Conservation (phyloP, 139 green algal genomes). For the Chlorella sp. region DNA sequence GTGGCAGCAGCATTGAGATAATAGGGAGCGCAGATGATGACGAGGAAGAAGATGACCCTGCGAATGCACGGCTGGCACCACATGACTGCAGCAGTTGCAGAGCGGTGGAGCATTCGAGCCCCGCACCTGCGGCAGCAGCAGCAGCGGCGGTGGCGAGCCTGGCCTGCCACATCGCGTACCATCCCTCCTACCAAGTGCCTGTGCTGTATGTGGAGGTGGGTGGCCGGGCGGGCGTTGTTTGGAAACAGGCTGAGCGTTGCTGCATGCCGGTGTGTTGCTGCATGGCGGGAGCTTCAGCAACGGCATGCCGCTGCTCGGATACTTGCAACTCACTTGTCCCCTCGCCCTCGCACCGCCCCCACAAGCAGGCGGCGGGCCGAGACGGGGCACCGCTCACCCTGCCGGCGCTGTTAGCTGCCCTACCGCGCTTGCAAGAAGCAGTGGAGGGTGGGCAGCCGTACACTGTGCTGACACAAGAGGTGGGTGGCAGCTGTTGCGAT, state of each 20-base stretch:
- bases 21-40: neutral
- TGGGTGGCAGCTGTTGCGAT: neutral
- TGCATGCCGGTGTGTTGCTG: too few relatives aligned
- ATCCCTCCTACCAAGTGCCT: slow-evolving; percentile 53
- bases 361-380: neutral
- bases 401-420: neutral
- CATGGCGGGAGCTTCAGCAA: too few relatives aligned
- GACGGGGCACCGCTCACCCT: neutral
- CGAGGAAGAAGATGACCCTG: neutral
- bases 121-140: neutral
- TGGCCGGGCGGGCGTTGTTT: too few relatives aligned
- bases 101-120: neutral
- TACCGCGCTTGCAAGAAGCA: neutral
- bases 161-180: slow-evolving; percentile 52
- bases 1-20: neutral
- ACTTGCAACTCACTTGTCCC: neutral
- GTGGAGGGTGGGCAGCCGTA: neutral
- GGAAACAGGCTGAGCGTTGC: too few relatives aligned
- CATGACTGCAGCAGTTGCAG: neutral
- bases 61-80: neutral
- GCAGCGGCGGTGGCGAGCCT: neutral
- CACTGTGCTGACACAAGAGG: slow-evolving; percentile 24
- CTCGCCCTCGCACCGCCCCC: neutral
- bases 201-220: slow-evolving; percentile 44
- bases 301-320: too few relatives aligned